These are phyloP conservation scores for Penicillium sp. DNA, from an alignment of 2,329 filamentous ascomycete species.

Conservation along the genomic window DNA sequence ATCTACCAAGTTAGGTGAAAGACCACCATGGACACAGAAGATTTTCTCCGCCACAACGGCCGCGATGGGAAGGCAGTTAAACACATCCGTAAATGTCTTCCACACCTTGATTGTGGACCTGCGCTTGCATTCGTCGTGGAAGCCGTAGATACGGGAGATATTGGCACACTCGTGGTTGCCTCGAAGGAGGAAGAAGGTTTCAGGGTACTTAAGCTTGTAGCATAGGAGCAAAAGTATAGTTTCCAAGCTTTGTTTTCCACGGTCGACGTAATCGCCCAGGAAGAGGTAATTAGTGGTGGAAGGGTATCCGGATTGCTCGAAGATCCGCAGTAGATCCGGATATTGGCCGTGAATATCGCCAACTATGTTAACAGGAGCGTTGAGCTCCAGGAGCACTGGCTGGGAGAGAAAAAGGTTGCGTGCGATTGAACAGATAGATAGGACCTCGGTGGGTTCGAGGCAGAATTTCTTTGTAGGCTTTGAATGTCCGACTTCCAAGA, in stretches of 20 bases:
- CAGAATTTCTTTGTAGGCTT: conserved; percentile 98
- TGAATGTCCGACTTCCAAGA: conserved; percentile 91
- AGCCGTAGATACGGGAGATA: conserved; percentile 92
- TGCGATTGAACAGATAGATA: conserved; percentile 84
- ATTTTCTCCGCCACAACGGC: conserved; percentile 98
- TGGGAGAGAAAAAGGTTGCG: conserved; percentile 89
- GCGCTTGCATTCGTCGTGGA: conserved; percentile 97
- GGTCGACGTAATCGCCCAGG: conserved; percentile 93
- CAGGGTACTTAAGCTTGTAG: conserved; percentile 96
- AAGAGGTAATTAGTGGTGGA: conserved; percentile 91
- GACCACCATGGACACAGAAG: conserved; percentile 92
- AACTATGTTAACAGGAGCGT: conserved; percentile 95
- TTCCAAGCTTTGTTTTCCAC: conserved; percentile 92
- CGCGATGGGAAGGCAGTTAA: conserved; percentile 93
- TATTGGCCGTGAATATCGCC: conserved; percentile 97
- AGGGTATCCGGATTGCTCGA: conserved; percentile 97
- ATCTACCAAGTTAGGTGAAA: conserved; percentile 87
- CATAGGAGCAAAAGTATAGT: conserved; percentile 90
- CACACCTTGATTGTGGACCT: conserved; percentile 95
- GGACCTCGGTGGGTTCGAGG: conserved; percentile 95
- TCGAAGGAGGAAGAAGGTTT: conserved; percentile 93
- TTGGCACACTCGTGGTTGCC: conserved; percentile 98
- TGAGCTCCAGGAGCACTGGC: conserved; percentile 85
- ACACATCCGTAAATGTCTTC: conserved; percentile 97
- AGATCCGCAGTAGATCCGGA: conserved; percentile 92